Base-by-base conservation (phyloP, 2,329 filamentous ascomycete genomes). In the Fusarium sarcochroum region DNA sequence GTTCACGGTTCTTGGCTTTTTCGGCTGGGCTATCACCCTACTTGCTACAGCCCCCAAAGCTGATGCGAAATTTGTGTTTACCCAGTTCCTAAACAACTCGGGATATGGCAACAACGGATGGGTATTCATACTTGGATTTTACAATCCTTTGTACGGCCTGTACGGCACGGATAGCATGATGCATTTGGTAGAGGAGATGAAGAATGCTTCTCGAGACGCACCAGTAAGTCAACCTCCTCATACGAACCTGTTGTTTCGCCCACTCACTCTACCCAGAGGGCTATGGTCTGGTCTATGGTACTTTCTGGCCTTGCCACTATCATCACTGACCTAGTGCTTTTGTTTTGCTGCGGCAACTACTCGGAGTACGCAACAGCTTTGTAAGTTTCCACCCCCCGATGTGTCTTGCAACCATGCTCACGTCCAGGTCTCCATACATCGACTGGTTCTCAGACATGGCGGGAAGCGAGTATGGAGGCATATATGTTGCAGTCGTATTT, bases 111-210 rank as follows among this genome's bases (percentile, higher is more conserved):
- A 23, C 17, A 59, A 51, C 4, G 59, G 53, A 6, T 66, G 63
- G 63, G 59, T 66, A 0, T 58, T 51, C 6, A 55, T 66, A 6
- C 54, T 66, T 0, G 42, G 63, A 8, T 64, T 66, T 1, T 66
- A 66, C 10, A 59, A 4, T 3, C 59, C 63, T 1, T 20, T 59
- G 0, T 66, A 66, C 44, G 63, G 52, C 1, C 53, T 66, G 6
- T 66, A 54, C 6, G 59, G 63, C 1, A 66, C 63, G 0, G 63
- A 66, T 7, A 52, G 63, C 2, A 66, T 66, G 45, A 58, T 66
- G 52, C 63, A 66, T 18, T 8, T 66, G n/a, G 53, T 59, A 4
- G 63, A 66, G 7, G 63, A 66, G 59, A 66, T 66, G 52, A 66
- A 59, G 35, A 50, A 66, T 5, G 53, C 63, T 3, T 38, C 45